A percentile compares a stretch with the other conserved stretches of the same genome.
phyloP scores from a whole-genome alignment of 495 filamentous ascomycete species.

The Aspergillus sclerotiicarbonarius region DNA sequence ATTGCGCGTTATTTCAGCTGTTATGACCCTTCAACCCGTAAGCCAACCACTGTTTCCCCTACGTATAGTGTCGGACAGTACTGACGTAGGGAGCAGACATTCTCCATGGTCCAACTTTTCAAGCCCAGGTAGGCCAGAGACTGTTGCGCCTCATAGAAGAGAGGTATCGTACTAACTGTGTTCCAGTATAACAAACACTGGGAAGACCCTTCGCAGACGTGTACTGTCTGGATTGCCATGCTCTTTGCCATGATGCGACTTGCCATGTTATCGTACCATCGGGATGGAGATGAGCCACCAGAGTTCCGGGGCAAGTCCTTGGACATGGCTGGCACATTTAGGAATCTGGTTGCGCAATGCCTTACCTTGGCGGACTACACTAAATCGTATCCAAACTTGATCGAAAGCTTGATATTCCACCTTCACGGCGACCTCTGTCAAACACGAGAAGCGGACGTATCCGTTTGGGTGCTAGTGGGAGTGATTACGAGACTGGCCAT shows the following conservation, averaged over 20 bases:
- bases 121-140: conserved; percentile 50
- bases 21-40: conserved; percentile 70
- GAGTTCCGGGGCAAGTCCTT: conserved; percentile 70
- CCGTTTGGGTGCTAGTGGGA: conserved; percentile 76
- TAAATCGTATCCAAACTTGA: conserved; percentile 76
- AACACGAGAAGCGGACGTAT: conserved; percentile 75
- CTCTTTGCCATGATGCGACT: conserved; percentile 85
- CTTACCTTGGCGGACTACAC: conserved; percentile 86
- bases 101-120: conserved; percentile 83
- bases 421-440: conserved; percentile 76
- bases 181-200: conserved; percentile 78
- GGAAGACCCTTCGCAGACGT: conserved; percentile 76
- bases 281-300: conserved; percentile 86
- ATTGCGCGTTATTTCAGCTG: conserved; percentile 70
- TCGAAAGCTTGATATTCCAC: conserved; percentile 88
- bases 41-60: conserved; percentile 18
- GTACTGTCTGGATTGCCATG: conserved; percentile 85
- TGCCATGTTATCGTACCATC: conserved; percentile 86
- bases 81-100: conserved; percentile 59
- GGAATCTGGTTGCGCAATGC: conserved; percentile 81
- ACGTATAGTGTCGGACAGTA: conserved; percentile 17
- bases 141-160: background rate
- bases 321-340: conserved; percentile 77
- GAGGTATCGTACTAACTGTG: conserved; percentile 6
- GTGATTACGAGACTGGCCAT: conserved; percentile 84